These are phyloP conservation scores for Agaricus bisporus DNA, from an alignment of 768 basidiomycete species.

Conservation along the genomic window DNA sequence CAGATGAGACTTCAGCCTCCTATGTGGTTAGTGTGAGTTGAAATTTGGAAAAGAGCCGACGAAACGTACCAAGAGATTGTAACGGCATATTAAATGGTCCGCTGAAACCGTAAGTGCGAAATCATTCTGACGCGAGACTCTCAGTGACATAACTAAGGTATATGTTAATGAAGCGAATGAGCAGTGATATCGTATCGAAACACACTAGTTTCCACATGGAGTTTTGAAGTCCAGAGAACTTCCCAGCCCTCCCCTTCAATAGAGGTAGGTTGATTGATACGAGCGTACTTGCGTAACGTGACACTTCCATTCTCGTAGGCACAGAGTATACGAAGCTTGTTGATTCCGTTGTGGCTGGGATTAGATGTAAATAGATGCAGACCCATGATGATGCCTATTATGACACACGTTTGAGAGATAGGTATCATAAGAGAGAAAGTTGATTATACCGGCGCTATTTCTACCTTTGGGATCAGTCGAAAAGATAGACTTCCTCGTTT, in stretches of 20 bases:
- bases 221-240: slow-evolving; percentile 54
- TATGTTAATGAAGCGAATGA: neutral
- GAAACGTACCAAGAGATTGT: slow-evolving; percentile 46
- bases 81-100: slow-evolving; percentile 70
- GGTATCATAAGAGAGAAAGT: slow-evolving; percentile 1
- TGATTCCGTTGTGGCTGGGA: slow-evolving; percentile 21
- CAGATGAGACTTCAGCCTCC: slow-evolving; percentile 14
- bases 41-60: neutral
- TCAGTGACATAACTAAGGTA: slow-evolving; percentile 77
- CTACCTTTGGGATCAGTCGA: slow-evolving; percentile 42
- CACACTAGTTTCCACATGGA: slow-evolving; percentile 72
- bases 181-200: neutral
- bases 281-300: slow-evolving; percentile 51
- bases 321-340: slow-evolving; percentile 55
- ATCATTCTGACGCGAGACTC: slow-evolving; percentile 49
- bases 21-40: neutral
- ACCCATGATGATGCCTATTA: slow-evolving; percentile 83
- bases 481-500: slow-evolving; percentile 28
- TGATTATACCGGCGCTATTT: slow-evolving; percentile 46
- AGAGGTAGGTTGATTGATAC: slow-evolving; percentile 36
- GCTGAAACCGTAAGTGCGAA: slow-evolving; percentile 81
- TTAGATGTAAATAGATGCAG: slow-evolving; percentile 53
- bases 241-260: slow-evolving; percentile 76
- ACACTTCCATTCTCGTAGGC: slow-evolving; percentile 90
- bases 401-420: neutral